Percentiles rank a stretch among this genome's conserved stretches.
phyloP scores from a whole-genome alignment of 371 early-diverging fungal species.

The Actinomortierella wolfii region DNA sequence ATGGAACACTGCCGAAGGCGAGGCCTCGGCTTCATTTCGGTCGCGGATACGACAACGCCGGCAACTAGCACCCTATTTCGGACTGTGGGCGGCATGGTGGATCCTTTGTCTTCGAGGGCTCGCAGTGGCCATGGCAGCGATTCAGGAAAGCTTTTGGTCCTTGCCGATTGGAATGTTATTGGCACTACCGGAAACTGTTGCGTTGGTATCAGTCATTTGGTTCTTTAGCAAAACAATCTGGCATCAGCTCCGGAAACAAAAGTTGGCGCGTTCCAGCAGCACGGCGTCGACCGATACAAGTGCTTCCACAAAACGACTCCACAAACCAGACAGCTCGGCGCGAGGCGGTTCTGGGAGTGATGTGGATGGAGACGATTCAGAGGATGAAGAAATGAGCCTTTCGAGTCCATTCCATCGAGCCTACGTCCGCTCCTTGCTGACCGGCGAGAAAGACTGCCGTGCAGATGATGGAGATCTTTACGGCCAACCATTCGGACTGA shows the following conservation, averaged over 20 bases:
- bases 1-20: not conserved
- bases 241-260: slow-evolving; percentile 4
- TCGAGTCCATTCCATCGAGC: slow-evolving; percentile 34
- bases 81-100: slow-evolving; percentile 36
- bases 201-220: slow-evolving; percentile 21
- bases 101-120: slow-evolving; percentile 18
- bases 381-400: slow-evolving; percentile 8
- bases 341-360: not conserved
- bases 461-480: too few species aligned
- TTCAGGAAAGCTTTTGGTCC: slow-evolving; percentile 40
- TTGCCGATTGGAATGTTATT: slow-evolving; percentile 31
- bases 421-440: slow-evolving; percentile 31
- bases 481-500: too few species aligned
- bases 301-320: not conserved
- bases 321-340: not conserved
- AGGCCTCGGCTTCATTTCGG: not conserved
- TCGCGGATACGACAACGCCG: slow-evolving; percentile 3
- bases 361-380: not conserved
- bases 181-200: slow-evolving; percentile 38
- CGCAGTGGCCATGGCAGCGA: slow-evolving; percentile 14
- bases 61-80: slow-evolving; percentile 33
- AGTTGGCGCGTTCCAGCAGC: slow-evolving; percentile 7
- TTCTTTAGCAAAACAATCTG: slow-evolving; percentile 42
- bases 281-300: not conserved
- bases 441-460: slow-evolving; percentile 15